Conservation (phyloP, 2,329 filamentous ascomycete species). For the Neonectria faginata region DNA sequence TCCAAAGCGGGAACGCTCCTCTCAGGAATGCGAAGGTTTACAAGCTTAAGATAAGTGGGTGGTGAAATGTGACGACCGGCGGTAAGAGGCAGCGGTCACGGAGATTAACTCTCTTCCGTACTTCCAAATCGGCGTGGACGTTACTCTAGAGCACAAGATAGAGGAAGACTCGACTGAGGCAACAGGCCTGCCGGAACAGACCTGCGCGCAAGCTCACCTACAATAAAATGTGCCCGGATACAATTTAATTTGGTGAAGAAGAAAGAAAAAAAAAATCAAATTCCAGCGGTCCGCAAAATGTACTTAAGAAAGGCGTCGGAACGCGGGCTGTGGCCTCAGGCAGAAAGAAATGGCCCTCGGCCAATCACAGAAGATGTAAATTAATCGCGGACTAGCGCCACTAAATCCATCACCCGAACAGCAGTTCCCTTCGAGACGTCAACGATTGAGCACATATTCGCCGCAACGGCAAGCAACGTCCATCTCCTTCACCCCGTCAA, state of each 20-base stretch:
- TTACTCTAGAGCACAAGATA: constrained; percentile 78
- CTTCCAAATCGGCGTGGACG: constrained; percentile 76
- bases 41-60: constrained; percentile 13
- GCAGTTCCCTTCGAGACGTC: constrained; percentile 55
- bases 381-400: constrained; percentile 58
- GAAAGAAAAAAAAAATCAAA: constrained; percentile 49
- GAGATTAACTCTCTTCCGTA: constrained; percentile 71
- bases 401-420: constrained; percentile 54
- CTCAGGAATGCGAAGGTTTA: constrained; percentile 2
- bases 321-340: constrained; percentile 51
- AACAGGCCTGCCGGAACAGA: constrained; percentile 52
- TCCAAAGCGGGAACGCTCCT: not conserved
- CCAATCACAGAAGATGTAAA: constrained; percentile 60
- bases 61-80: constrained; percentile 74
- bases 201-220: constrained; percentile 72
- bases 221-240: constrained; percentile 78
- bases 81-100: constrained; percentile 77
- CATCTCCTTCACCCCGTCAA: constrained; percentile 61
- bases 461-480: constrained; percentile 53
- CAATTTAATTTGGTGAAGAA: constrained; percentile 66
- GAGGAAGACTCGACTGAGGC: constrained; percentile 74
- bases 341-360: constrained; percentile 39
- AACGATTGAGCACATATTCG: constrained; percentile 55
- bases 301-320: constrained; percentile 26
- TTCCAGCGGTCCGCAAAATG: constrained; percentile 36